A percentile compares a stretch with the other conserved stretches of the same genome.
phyloP scores from a whole-genome alignment of 805 yeast genomes.

The Saccharomyces eubayanus region DNA sequence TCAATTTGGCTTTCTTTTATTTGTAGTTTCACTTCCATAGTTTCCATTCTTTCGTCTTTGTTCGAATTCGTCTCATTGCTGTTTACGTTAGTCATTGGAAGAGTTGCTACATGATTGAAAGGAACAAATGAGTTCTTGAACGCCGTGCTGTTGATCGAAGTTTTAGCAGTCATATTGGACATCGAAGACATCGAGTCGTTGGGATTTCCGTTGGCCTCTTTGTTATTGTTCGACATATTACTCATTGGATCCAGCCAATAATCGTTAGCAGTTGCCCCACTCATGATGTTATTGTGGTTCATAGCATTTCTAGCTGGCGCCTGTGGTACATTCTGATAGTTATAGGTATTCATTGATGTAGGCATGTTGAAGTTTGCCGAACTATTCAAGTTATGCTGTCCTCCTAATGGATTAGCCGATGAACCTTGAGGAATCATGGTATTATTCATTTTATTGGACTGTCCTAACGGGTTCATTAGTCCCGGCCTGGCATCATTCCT shows the following conservation, averaged over 20 bases:
- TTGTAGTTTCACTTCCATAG: conserved; percentile 42
- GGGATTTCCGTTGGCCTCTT: background rate
- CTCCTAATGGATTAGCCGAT: background rate
- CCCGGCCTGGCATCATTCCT: background rate
- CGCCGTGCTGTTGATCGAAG: background rate
- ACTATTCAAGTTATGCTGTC: background rate
- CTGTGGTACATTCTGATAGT: background rate
- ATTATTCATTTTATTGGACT: background rate
- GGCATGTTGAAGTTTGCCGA: background rate
- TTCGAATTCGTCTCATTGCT: background rate
- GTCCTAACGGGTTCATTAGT: background rate
- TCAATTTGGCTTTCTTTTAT: conserved; percentile 47
- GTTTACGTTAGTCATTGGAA: background rate
- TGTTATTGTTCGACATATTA: background rate
- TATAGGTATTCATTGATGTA: background rate
- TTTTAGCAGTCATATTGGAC: background rate
- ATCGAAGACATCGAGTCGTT: background rate
- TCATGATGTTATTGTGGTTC: background rate
- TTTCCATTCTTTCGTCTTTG: conserved; percentile 28
- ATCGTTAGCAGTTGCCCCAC: background rate
- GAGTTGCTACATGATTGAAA: background rate
- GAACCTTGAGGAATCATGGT: background rate
- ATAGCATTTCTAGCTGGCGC: background rate
- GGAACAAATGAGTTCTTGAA: background rate
- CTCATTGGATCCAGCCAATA: background rate